phyloP scores from a whole-genome alignment of 768 basidiomycete species.

The Lactarius akahatsu region DNA sequence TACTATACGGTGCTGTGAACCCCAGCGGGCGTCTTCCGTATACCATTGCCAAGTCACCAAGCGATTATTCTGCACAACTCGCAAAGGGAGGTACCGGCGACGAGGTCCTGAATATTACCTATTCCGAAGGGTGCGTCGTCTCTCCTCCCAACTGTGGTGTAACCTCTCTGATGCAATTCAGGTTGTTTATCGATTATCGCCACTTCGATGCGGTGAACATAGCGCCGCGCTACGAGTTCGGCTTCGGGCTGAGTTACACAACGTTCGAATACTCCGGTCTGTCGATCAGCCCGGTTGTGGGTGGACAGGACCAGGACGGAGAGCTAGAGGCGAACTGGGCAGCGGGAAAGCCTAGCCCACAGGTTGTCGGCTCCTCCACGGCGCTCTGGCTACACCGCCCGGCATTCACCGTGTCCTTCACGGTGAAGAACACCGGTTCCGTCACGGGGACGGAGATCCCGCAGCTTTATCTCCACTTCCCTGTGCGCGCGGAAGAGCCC shows the following conservation, averaged over 20 bases:
- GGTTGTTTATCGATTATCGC: background rate
- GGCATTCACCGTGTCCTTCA: constrained; percentile 59
- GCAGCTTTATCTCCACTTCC: constrained; percentile 65
- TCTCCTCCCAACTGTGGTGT: background rate
- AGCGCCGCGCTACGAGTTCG: background rate
- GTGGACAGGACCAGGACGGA: constrained; percentile 38
- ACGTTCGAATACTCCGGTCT: constrained; percentile 42
- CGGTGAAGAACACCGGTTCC: constrained; percentile 48
- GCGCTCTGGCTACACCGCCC: constrained; percentile 39
- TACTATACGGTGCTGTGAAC: constrained; percentile 74
- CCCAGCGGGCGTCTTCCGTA: constrained; percentile 67
- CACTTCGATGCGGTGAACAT: background rate
- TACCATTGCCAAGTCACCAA: constrained; percentile 61
- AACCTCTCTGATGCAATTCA: constrained; percentile 17
- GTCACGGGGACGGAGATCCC: background rate
- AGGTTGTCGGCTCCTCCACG: constrained; percentile 55
- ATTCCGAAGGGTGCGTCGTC: constrained; percentile 31
- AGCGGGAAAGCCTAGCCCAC: constrained; percentile 52
- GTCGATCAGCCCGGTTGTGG: constrained; percentile 42
- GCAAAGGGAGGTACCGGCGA: background rate
- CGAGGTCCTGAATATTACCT: constrained; percentile 29
- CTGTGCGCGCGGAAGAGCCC: constrained; percentile 45
- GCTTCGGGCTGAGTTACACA: background rate
- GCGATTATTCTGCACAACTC: constrained; percentile 10
- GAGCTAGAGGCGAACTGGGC: constrained; percentile 54